Conservation (phyloP, 768 basidiomycete genomes). For the Mycena vulgaris region DNA sequence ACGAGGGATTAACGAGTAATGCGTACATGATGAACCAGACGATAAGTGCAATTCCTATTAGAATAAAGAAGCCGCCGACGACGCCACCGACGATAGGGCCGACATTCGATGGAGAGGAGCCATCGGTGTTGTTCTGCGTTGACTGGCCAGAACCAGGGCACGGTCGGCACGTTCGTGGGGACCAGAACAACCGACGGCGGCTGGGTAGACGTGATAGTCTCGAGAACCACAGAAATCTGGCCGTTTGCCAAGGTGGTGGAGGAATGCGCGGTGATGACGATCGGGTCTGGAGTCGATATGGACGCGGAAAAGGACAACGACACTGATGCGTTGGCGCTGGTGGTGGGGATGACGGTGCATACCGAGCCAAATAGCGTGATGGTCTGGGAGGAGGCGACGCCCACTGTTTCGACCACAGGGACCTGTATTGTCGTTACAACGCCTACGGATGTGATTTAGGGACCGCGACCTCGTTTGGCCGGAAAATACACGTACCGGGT, state of each 20-base stretch:
- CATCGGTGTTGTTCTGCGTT: conserved; percentile 34
- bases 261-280: conserved; percentile 47
- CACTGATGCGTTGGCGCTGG: conserved; percentile 31
- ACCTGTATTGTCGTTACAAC: conserved; percentile 52
- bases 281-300: conserved; percentile 49
- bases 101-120: conserved; percentile 47
- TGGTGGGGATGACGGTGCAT: conserved; percentile 43
- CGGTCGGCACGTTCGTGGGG: conserved; percentile 39
- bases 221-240: conserved; percentile 50
- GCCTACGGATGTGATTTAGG: conserved; percentile 28
- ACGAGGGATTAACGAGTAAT: conserved; percentile 6
- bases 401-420: conserved; percentile 56
- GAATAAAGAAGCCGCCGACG: conserved; percentile 68
- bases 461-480: not conserved
- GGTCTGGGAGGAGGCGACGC: conserved; percentile 49
- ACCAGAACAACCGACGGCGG: conserved; percentile 50
- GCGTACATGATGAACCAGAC: conserved; percentile 69
- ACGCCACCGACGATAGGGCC: conserved; percentile 69
- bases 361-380: conserved; percentile 62
- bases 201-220: conserved; percentile 56
- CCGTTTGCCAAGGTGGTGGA: conserved; percentile 60
- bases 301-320: conserved; percentile 47
- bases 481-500: conserved; percentile 48
- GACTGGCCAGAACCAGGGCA: conserved; percentile 22
- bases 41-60: conserved; percentile 59